A percentile compares a stretch with the other conserved stretches of the same genome.
These are phyloP conservation scores for Austroboletus novae-zelandiae DNA, from an alignment of 1,284 basidiomycete species.

Conservation along the genomic window DNA sequence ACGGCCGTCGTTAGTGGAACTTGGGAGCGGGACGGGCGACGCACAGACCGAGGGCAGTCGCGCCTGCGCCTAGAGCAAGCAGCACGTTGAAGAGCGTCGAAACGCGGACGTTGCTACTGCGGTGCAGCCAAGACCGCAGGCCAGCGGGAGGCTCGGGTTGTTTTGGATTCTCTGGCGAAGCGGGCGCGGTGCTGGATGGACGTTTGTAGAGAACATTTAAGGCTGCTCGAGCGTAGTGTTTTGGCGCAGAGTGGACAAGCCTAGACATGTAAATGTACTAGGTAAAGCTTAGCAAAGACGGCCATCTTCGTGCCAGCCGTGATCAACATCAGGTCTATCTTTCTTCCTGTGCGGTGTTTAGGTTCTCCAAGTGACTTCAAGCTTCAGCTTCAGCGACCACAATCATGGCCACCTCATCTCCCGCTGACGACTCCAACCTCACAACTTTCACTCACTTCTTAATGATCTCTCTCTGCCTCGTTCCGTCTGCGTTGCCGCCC, in stretches of 20 bases:
- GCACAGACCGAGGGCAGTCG: constrained; percentile 56
- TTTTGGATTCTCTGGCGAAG: background rate
- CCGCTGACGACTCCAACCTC: background rate
- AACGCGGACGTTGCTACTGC: constrained; percentile 26
- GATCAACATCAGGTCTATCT: too few relatives aligned
- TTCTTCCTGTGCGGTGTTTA: too few relatives aligned
- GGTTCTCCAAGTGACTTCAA: too few relatives aligned
- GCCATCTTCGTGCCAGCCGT: too few relatives aligned
- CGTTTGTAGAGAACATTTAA: too few relatives aligned
- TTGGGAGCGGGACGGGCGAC: constrained; percentile 22
- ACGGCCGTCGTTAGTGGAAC: background rate
- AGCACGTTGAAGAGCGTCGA: constrained; percentile 49
- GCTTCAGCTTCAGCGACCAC: too few relatives aligned
- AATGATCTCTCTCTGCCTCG: background rate
- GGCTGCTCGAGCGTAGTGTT: too few relatives aligned
- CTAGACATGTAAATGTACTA: too few relatives aligned
- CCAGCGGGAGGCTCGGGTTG: too few relatives aligned
- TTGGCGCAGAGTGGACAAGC: too few relatives aligned
- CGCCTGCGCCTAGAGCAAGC: constrained; percentile 46
- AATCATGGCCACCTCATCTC: background rate
- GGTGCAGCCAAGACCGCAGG: constrained; percentile 13
- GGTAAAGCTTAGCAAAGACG: too few relatives aligned
- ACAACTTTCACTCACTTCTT: background rate
- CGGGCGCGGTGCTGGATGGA: background rate
- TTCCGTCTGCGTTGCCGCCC: background rate